These are phyloP conservation scores for Pittosporum tobira DNA, from an alignment of 129 eudicot species.

Conservation along the genomic window DNA sequence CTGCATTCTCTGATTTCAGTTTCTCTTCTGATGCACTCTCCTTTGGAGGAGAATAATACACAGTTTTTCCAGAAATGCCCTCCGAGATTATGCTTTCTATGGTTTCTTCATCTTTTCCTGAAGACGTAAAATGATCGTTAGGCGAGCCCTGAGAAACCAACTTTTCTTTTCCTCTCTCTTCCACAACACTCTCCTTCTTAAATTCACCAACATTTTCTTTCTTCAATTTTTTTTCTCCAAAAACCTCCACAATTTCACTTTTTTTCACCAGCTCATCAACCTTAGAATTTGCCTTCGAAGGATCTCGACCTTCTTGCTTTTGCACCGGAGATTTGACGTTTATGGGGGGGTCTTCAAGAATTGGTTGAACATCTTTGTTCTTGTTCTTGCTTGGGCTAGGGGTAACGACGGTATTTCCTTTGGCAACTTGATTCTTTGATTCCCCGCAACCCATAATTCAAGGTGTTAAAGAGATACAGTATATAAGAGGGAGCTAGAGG, in stretches of 20 bases:
- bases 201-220: not conserved
- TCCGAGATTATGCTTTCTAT: constrained; percentile 16
- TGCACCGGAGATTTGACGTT: constrained; percentile 1
- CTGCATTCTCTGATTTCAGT: not conserved
- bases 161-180: constrained; percentile 7
- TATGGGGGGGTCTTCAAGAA: not conserved
- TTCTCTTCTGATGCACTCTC: not conserved
- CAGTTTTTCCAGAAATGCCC: constrained; percentile 4
- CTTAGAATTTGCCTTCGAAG: not conserved
- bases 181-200: not conserved
- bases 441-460: constrained; percentile 38
- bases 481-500: not conserved
- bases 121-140: not conserved
- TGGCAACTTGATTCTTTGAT: constrained; percentile 35
- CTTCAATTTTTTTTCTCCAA: constrained; percentile 9
- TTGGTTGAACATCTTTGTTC: constrained; percentile 7
- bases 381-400: constrained; percentile 18
- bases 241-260: not conserved
- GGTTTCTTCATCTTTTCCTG: not conserved
- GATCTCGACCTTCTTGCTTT: not conserved
- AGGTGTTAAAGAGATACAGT: not conserved
- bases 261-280: not conserved
- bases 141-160: not conserved
- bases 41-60: constrained; percentile 8
- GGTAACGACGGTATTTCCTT: constrained; percentile 12